Base-by-base conservation (phyloP, 2,329 filamentous ascomycete genomes). In the Fusarium sarcochroum region DNA sequence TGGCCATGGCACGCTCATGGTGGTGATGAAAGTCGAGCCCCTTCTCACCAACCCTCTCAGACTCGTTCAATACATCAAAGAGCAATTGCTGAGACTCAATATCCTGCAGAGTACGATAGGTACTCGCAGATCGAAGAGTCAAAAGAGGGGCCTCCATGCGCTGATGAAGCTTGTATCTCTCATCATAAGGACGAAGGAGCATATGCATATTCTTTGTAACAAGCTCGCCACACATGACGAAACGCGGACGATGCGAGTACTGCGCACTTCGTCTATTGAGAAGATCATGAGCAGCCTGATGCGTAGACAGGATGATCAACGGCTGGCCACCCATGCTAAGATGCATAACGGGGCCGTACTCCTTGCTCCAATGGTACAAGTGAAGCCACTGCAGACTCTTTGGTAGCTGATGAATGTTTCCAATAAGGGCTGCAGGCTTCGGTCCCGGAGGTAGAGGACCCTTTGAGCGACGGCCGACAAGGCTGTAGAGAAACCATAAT, bases 331-430 rank as follows among this genome's bases (percentile, higher is more conserved):
- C 58, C 61, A 71, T 70, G 51, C 53, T 70, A 7, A 75, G 47
- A 20, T 69, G 56, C 46, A 74, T 62, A 25, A 75, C 51, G 2
- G 71, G 69, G 6, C 72, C 73, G 35, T 74, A 71, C 14, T 67
- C 21, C 41, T 66, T 70, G 41, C 63, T 61, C 71, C 69, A 73
- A 66, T 84, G 72, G 54, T 88, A 85, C 66, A 88, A 87, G 74
- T 84, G 85, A 23, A 87, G 80, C 86, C 86, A 89, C 4, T 86
- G 86, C 70, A 88, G 87, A 56, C 73, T 76, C 13, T 76, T 71
- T 20, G 72, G 68, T 9, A 68, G 38, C 40, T 75, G 73, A 30
- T 74, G 73, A 20, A 75, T 42, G 34, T 74, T 74, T 11, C 72
- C 72, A 21, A 74, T 66, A 1, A 75, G 9, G 2, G 71, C 72